Percentiles rank a stretch among this genome's conserved stretches.
Conservation (phyloP, 2,329 filamentous ascomycete genomes). For the Fusarium dimerum region DNA sequence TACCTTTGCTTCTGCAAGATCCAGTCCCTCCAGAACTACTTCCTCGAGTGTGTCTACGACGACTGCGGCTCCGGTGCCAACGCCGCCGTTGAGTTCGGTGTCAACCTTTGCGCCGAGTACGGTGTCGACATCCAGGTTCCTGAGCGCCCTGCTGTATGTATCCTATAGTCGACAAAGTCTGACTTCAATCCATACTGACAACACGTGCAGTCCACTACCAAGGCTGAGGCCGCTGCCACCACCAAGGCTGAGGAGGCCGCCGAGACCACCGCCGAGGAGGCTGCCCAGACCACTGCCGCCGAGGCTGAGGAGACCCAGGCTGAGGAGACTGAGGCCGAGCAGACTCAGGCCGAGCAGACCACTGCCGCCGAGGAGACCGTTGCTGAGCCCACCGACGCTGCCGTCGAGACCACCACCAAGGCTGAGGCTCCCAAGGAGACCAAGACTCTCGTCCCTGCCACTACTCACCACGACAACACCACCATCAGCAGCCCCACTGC, state of each 20-base stretch:
- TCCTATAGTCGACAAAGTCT: constrained; percentile 4
- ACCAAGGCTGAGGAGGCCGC: background rate
- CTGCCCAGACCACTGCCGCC: background rate
- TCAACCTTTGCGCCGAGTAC: constrained; percentile 35
- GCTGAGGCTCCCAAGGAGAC: background rate
- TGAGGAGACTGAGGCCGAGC: background rate
- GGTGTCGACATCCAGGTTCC: constrained; percentile 14
- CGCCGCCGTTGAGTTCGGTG: constrained; percentile 23
- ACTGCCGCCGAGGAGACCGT: background rate
- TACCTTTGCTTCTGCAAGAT: constrained; percentile 34
- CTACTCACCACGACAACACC: background rate
- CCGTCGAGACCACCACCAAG: background rate
- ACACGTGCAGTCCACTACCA: background rate
- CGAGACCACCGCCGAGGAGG: background rate
- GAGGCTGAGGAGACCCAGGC: constrained; percentile 6
- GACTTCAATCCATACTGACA: background rate
- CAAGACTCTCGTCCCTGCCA: background rate
- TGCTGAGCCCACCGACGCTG: background rate
- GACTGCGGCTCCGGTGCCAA: constrained; percentile 9
- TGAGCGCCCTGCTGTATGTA: constrained; percentile 1
- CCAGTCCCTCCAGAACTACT: constrained; percentile 24
- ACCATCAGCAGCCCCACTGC: constrained; percentile 1
- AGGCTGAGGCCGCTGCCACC: background rate
- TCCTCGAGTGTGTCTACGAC: constrained; percentile 22
- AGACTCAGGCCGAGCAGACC: background rate